Evolutionary conservation across 768 basidiomycete species (phyloP).

Genomic region (Tulasnella sp.): DNA sequence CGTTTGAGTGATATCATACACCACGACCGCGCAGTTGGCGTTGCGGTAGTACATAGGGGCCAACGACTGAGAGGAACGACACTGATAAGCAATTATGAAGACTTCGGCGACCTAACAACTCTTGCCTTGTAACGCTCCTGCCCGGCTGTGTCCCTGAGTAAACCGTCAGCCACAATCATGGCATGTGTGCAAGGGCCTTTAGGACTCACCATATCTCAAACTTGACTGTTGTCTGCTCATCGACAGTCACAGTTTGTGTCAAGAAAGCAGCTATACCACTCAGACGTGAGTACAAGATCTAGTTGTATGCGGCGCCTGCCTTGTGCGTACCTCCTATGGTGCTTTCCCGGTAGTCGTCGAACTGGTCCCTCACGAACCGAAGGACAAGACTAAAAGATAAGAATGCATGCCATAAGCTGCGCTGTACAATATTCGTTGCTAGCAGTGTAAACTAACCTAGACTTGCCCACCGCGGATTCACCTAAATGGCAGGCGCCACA

Average conservation of each 20-base stretch:
- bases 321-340: conserved; percentile 69
- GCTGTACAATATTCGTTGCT: neutral
- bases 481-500: conserved; percentile 37
- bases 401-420: neutral
- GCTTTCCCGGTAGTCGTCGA: conserved; percentile 90
- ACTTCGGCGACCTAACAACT: neutral
- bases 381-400: conserved; percentile 61
- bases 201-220: conserved; percentile 88
- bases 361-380: conserved; percentile 93
- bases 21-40: conserved; percentile 87
- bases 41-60: conserved; percentile 97
- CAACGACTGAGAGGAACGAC: conserved; percentile 28
- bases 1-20: conserved; percentile 90
- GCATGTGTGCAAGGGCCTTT: neutral
- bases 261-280: conserved; percentile 72
- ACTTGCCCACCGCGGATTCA: conserved; percentile 97
- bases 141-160: conserved; percentile 83
- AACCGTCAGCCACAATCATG: conserved; percentile 3
- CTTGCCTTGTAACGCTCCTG: conserved; percentile 86
- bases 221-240: conserved; percentile 85
- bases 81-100: neutral
- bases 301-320: too few species aligned
- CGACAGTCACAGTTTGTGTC: conserved; percentile 90
- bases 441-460: conserved; percentile 43
- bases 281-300: too few species aligned